These are phyloP conservation scores for Gossypioides kirkii DNA, from an alignment of 345 rosid genomes.

Conservation along the genomic window DNA sequence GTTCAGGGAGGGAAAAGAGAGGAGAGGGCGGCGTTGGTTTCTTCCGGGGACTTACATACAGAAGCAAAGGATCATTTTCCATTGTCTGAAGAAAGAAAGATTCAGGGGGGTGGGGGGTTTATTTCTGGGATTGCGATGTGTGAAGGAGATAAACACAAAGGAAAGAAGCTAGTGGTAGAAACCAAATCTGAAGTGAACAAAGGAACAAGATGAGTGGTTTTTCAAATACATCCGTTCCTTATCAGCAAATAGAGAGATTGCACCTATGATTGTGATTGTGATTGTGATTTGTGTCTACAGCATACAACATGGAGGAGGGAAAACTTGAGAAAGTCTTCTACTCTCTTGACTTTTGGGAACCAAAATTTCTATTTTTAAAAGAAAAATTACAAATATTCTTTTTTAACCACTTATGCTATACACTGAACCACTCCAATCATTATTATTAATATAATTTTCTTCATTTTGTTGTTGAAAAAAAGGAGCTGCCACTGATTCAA, in stretches of 20 bases:
- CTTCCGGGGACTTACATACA: neutral
- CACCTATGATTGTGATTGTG: neutral
- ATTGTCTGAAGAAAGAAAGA: neutral
- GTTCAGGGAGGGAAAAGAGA: slow-evolving; percentile 40
- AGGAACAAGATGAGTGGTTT: neutral
- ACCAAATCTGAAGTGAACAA: neutral
- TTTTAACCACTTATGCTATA: too few relatives aligned
- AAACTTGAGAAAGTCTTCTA: neutral
- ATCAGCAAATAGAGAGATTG: neutral
- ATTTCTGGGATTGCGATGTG: neutral
- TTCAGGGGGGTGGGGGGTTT: neutral
- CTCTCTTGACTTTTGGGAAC: too few relatives aligned
- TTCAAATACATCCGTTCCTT: neutral
- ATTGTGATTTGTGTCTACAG: neutral
- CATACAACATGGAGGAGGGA: neutral
- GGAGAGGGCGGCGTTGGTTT: neutral
- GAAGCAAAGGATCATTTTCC: slow-evolving; percentile 5
- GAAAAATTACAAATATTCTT: too few relatives aligned
- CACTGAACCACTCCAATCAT: too few relatives aligned
- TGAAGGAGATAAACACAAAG: neutral
- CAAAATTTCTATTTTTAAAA: too few relatives aligned
- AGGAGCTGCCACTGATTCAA: too few relatives aligned
- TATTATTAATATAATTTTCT: too few relatives aligned
- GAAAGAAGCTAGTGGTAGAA: neutral
- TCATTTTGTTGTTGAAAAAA: too few relatives aligned